Base-by-base conservation (phyloP, 2,329 filamentous ascomycete species). In the Amauroascus niger region DNA sequence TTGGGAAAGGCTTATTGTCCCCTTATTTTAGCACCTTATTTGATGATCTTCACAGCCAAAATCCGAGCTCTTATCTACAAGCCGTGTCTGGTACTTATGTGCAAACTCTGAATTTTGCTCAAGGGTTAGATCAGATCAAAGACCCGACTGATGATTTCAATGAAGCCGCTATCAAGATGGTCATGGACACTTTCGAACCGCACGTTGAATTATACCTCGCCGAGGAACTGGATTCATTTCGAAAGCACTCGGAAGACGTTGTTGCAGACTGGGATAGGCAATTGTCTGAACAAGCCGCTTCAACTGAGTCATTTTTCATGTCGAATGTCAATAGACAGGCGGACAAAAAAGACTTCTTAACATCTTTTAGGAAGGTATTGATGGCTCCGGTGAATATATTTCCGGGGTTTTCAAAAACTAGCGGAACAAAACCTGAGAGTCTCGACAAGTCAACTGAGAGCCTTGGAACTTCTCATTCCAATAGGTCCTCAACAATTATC, bases 381-480 rank as follows among this genome's bases (percentile, higher is more conserved):
- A 96, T 98, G 90, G 94, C 95, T 83, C 93, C 93, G 1, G 91
- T 98, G 47, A 95, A 88, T 50, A 91, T 89, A 7, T 75, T 97
- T 3, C 87, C 88, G 1, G 83, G 79, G 45, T 80, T 88, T 58
- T n/a, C 77, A 77, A 52, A 87, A 82, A 64, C 77, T 71, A 56
- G 70, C 69, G 65, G 63, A 35, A 7, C 61, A 8, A 69, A 66
- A 52, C 45, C 59, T 0, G 63, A 62, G 8, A 57, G 59, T 5
- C 59, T 61, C 14, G 60, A 60, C 24, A 62, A 63, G 33, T 54
- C 63, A 18, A 58, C 49, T 20, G 63, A 63, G 24, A 43, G 60
- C 6, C 26, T 57, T 9, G 57, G 57, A 5, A 53, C 61, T 6
- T 49, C 63, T 8, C 70, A 68, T 39, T 52, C 64, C 2, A 69